A percentile compares a stretch with the other conserved stretches of the same genome.
These are phyloP conservation scores for Cordyceps cateniannulata DNA, from an alignment of 2,329 filamentous ascomycete genomes.

Conservation along the genomic window DNA sequence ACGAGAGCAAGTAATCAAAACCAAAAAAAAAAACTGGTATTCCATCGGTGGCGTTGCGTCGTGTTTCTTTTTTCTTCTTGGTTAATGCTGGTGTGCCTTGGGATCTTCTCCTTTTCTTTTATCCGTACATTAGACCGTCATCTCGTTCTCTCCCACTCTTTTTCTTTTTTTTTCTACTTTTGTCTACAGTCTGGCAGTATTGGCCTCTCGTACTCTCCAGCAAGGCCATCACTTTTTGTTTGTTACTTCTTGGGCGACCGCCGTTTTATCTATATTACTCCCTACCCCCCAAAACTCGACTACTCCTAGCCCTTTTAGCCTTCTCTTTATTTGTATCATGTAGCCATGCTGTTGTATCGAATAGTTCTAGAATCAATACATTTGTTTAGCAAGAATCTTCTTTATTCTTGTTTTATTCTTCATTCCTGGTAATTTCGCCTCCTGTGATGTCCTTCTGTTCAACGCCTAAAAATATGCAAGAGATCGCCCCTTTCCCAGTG, in stretches of 20 bases:
- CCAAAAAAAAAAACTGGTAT: background rate
- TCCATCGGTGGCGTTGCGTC: background rate
- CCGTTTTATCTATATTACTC: background rate
- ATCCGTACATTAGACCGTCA: background rate
- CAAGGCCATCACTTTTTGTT: background rate
- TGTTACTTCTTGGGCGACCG: background rate
- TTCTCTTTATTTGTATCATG: conserved; percentile 1
- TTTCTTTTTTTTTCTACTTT: background rate
- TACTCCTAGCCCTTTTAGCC: background rate
- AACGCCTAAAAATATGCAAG: conserved; percentile 3
- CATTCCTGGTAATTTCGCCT: background rate
- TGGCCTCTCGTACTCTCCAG: background rate
- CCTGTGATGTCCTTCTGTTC: background rate
- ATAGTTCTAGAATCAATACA: background rate
- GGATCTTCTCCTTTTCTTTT: background rate
- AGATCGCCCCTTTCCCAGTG: background rate
- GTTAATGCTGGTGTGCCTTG: background rate
- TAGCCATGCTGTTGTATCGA: background rate
- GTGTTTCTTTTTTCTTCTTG: background rate
- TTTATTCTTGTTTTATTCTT: background rate
- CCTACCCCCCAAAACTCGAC: no score
- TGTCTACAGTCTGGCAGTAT: background rate
- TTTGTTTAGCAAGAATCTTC: background rate
- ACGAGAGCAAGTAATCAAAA: conserved; percentile 44
- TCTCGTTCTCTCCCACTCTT: background rate